A percentile compares a stretch with the other conserved stretches of the same genome.
Evolutionary conservation across 768 basidiomycete species (phyloP).

Genomic region (Pleurotus pulmonarius): DNA sequence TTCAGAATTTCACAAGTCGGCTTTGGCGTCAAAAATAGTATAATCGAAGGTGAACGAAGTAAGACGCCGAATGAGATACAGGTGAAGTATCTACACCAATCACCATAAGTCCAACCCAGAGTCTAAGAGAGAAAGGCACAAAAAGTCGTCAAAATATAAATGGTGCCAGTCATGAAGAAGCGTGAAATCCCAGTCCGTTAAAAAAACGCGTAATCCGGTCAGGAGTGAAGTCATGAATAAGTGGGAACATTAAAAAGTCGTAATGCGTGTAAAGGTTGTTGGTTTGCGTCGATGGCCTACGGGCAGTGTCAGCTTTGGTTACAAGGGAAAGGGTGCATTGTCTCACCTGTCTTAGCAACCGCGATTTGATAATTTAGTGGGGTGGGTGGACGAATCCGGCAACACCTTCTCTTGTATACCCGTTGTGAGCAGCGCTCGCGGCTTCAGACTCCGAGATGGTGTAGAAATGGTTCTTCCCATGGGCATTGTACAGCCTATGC

Average conservation of each 20-base stretch:
- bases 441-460: conserved; percentile 9
- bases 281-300: not conserved
- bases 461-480: conserved; percentile 10
- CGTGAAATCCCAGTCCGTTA: conserved; percentile 6
- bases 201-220: conserved; percentile 5
- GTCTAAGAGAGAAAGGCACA: too few relatives aligned
- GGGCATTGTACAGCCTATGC: conserved; percentile 2
- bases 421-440: conserved; percentile 1
- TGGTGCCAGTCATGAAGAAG: conserved; percentile 4
- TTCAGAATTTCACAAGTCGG: too few relatives aligned
- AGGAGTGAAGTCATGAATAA: conserved; percentile 3
- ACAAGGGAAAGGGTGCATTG: too few relatives aligned
- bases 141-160: conserved; percentile 6
- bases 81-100: too few relatives aligned
- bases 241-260: conserved; percentile 5
- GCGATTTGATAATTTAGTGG: not conserved
- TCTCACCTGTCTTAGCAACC: too few relatives aligned
- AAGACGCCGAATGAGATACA: too few relatives aligned
- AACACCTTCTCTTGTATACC: conserved; percentile 8
- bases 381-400: conserved; percentile 10
- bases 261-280: not conserved
- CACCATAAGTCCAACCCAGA: too few relatives aligned
- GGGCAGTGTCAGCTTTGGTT: too few relatives aligned
- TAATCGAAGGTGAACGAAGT: too few relatives aligned
- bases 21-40: too few relatives aligned